Conservation (phyloP, 805 yeast species). For the Candida boleticola region DNA sequence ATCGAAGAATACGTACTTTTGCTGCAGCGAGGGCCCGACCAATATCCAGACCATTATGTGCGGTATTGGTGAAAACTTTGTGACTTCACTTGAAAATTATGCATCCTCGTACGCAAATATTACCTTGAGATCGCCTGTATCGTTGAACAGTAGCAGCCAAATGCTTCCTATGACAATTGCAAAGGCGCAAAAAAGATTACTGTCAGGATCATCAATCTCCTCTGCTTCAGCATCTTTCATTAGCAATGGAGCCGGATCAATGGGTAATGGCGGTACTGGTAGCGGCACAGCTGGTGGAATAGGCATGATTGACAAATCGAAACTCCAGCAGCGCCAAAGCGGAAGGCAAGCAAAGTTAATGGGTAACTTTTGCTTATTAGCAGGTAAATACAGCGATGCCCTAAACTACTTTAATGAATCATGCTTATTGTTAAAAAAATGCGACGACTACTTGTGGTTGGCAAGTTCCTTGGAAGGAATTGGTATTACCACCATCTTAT, state of each 20-base stretch:
- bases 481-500: slow-evolving; percentile 60
- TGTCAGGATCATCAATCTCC: slow-evolving; percentile 23
- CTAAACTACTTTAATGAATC: slow-evolving; percentile 75
- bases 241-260: neutral
- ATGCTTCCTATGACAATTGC: slow-evolving; percentile 39
- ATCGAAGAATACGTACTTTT: slow-evolving; percentile 16
- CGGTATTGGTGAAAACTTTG: slow-evolving; percentile 64
- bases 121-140: slow-evolving; percentile 79
- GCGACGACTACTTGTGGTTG: slow-evolving; percentile 82
- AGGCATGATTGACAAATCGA: slow-evolving; percentile 25
- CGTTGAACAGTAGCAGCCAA: slow-evolving; percentile 48
- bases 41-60: slow-evolving; percentile 64
- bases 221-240: slow-evolving; percentile 2
- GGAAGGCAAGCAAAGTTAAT: slow-evolving; percentile 76
- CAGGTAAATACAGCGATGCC: slow-evolving; percentile 78
- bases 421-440: slow-evolving; percentile 50
- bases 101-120: slow-evolving; percentile 76
- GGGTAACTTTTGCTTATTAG: slow-evolving; percentile 74
- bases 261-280: neutral
- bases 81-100: slow-evolving; percentile 62
- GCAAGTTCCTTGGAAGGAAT: slow-evolving; percentile 86
- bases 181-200: slow-evolving; percentile 41
- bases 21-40: slow-evolving; percentile 23
- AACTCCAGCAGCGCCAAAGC: slow-evolving; percentile 44
- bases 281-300: slow-evolving; percentile 2